Evolutionary conservation across 176 grass and related monocot species (phyloP).

Genomic region (Saccharum officinarum): DNA sequence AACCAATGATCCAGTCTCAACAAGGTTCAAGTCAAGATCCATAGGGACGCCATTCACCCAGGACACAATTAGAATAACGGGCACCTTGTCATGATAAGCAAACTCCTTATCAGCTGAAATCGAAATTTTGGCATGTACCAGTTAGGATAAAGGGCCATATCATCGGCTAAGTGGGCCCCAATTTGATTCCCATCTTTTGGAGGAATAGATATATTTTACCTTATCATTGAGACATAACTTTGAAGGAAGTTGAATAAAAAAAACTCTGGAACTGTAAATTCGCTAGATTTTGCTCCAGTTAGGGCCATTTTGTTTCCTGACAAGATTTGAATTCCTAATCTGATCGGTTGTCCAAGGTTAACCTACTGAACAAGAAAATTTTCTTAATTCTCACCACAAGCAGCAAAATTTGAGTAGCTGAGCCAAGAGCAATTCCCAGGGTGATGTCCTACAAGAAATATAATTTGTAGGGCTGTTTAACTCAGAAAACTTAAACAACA

Average conservation of each 20-base stretch:
- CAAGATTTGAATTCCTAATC: not conserved
- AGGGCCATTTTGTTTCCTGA: not conserved
- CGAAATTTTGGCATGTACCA: not conserved
- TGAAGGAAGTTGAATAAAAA: not conserved
- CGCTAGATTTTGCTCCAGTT: not conserved
- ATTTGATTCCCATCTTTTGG: not conserved
- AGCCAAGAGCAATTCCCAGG: slow-evolving; percentile 59
- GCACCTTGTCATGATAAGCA: slow-evolving; percentile 45
- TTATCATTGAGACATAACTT: not conserved
- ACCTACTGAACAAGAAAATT: not conserved
- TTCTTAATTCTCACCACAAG: slow-evolving; percentile 61
- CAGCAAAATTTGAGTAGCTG: slow-evolving; percentile 65
- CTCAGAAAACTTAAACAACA: not conserved
- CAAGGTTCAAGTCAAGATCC: slow-evolving; percentile 60
- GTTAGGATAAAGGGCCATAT: not conserved
- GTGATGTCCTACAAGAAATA: slow-evolving; percentile 56
- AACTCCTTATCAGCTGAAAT: slow-evolving; percentile 23
- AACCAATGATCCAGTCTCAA: slow-evolving; percentile 60
- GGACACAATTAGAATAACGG: slow-evolving; percentile 52
- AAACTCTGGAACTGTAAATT: not conserved
- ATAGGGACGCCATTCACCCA: slow-evolving; percentile 63
- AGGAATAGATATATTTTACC: not conserved
- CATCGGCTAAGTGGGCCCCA: not conserved
- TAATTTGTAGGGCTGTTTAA: not conserved
- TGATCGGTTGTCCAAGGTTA: not conserved